These are phyloP conservation scores for Cryptococcus neoformans DNA, from an alignment of 1,284 basidiomycete species.

Conservation along the genomic window DNA sequence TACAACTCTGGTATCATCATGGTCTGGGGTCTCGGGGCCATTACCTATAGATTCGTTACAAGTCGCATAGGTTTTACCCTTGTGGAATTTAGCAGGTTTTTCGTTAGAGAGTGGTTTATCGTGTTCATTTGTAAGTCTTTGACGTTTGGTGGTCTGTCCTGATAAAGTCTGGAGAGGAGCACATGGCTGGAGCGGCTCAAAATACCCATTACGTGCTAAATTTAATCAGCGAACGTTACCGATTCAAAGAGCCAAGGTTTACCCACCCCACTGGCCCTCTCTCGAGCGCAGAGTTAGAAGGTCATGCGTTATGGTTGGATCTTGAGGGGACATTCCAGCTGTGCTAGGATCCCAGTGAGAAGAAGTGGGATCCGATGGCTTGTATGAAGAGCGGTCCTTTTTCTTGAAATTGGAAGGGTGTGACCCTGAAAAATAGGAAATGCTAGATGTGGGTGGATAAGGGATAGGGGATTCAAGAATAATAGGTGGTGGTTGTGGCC, in stretches of 20 bases:
- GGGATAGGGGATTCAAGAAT: constrained; percentile 7
- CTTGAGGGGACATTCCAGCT: constrained; percentile 16
- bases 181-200: constrained; percentile 49
- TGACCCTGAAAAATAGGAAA: too few relatives aligned
- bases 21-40: background rate
- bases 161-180: constrained; percentile 49
- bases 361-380: too few relatives aligned
- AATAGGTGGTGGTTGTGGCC: constrained; percentile 12
- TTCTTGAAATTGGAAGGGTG: background rate
- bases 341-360: constrained; percentile 21
- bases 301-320: constrained; percentile 40
- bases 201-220: constrained; percentile 43
- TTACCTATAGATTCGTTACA: background rate
- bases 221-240: background rate
- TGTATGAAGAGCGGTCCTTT: background rate
- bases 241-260: too few relatives aligned
- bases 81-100: background rate
- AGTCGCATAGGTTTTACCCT: background rate
- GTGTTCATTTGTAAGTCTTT: constrained; percentile 1
- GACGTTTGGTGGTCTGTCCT: constrained; percentile 18
- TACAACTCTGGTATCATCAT: background rate
- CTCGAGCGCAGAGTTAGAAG: constrained; percentile 22
- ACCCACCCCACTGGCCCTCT: constrained; percentile 35
- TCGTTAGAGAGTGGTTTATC: background rate
- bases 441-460: background rate